These are phyloP conservation scores for Diospyros kaki DNA, from an alignment of 148 eudicot genomes.

Conservation along the genomic window DNA sequence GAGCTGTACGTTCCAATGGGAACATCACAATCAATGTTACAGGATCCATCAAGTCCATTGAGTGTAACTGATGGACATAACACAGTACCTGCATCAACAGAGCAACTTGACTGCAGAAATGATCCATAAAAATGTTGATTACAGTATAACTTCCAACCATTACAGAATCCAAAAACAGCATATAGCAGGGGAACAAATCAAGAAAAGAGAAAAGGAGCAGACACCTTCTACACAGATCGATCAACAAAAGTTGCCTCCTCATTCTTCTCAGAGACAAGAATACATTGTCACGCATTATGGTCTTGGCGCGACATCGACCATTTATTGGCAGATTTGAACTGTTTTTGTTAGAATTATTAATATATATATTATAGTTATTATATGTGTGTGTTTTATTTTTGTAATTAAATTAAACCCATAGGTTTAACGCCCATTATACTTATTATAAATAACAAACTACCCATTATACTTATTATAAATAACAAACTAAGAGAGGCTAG, in stretches of 20 bases:
- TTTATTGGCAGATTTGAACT: too few relatives aligned
- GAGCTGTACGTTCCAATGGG: slow-evolving; percentile 78
- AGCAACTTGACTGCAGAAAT: slow-evolving; percentile 5
- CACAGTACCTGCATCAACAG: slow-evolving; percentile 68
- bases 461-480: too few relatives aligned
- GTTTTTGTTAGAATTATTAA: too few relatives aligned
- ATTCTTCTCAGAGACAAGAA: slow-evolving; percentile 98
- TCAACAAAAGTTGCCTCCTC: slow-evolving; percentile 92
- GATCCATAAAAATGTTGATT: neutral
- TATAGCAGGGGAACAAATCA: slow-evolving; percentile 9
- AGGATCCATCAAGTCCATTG: slow-evolving; percentile 96
- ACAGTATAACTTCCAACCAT: neutral
- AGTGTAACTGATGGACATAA: slow-evolving; percentile 31
- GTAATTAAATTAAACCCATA: too few relatives aligned
- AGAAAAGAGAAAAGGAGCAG: slow-evolving; percentile 12
- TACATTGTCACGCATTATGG: slow-evolving; percentile 29
- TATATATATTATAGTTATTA: too few relatives aligned
- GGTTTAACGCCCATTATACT: too few relatives aligned
- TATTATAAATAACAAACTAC: too few relatives aligned
- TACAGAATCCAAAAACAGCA: neutral
- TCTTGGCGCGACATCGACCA: too few relatives aligned
- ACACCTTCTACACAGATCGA: slow-evolving; percentile 82
- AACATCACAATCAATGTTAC: slow-evolving; percentile 97
- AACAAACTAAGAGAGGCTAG: too few relatives aligned
- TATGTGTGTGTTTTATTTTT: too few relatives aligned